Evolutionary conservation across 2,329 filamentous ascomycete genomes (phyloP).

Genomic region (Pseudogymnoascus sp.): DNA sequence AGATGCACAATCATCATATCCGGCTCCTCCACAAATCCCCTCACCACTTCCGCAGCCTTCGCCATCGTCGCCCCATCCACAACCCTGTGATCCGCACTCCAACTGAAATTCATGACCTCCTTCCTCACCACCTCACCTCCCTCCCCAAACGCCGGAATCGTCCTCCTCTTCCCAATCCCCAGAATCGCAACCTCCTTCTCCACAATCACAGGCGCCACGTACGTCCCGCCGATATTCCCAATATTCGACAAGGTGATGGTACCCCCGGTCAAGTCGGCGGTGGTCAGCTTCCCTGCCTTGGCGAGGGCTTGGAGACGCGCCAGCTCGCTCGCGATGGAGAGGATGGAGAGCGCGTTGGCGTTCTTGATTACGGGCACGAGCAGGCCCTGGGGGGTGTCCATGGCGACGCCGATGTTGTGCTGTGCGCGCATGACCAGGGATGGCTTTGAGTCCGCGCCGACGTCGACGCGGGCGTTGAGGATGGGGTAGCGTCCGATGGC

Average conservation of each 20-base stretch:
- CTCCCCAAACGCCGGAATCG: conserved; percentile 67
- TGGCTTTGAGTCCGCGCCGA: conserved; percentile 50
- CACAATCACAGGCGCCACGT: conserved; percentile 84
- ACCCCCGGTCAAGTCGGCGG: conserved; percentile 69
- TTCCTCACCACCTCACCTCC: conserved; percentile 54
- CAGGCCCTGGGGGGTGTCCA: conserved; percentile 84
- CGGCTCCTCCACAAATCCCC: conserved; percentile 70
- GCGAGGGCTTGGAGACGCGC: conserved; percentile 65
- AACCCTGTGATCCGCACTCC: conserved; percentile 91
- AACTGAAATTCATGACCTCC: conserved; percentile 84
- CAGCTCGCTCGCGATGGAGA: conserved; percentile 70
- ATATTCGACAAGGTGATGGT: conserved; percentile 97
- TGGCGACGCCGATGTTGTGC: conserved; percentile 93
- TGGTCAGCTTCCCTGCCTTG: conserved; percentile 62
- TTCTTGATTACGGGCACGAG: conserved; percentile 87
- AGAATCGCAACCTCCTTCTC: conserved; percentile 87
- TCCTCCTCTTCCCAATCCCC: conserved; percentile 72
- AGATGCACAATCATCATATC: conserved; percentile 80
- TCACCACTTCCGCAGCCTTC: conserved; percentile 74
- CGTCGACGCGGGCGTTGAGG: conserved; percentile 78
- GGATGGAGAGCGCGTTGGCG: conserved; percentile 67
- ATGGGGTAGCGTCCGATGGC: conserved; percentile 74
- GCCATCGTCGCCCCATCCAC: conserved; percentile 94
- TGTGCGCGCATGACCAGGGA: conserved; percentile 67
- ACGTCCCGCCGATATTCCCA: conserved; percentile 86